Evolutionary conservation across 1,284 basidiomycete species (phyloP), one percentile per base, ranked within the genome.

Genomic region (Moesziomyces antarcticus): DNA sequence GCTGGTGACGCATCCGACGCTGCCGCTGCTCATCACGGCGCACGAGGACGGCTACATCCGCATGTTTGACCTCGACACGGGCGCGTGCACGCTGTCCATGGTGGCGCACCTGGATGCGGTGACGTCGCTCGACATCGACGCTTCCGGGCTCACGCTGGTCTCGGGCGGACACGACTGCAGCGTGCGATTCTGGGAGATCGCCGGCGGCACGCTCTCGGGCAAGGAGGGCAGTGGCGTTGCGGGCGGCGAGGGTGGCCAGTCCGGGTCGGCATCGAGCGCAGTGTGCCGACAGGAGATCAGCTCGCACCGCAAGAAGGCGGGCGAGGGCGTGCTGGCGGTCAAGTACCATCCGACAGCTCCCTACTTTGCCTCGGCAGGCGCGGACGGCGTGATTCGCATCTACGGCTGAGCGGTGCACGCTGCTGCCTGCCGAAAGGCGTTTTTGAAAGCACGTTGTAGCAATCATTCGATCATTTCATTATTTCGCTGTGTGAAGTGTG

Each of bases 11-110:
- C 94, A 97, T 86, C 94, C 94, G 13, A 95, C 93, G 1, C 90
- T 94, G 87, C 89, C 93, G 1, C 86, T 95, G 25, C 88, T 98
- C 49, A 89, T 96, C 37, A 92, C 93, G 16, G 96, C 90, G 0
- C 93, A 97, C 83, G 95, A 98, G 85, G 94, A 98, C 86, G 94
- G 93, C 75, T 91, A 91, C 80, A 93, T 98, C 75, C 89, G 92
- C 33, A 89, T 97, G 61, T 97, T 93, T 84, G 93, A 97, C 84
- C 88, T 92, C 50, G 86, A 87, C 37, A 92, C 91, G 67, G 91
- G 94, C 92, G 74, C 73, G 87, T 93, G 93, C 80, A 92, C 92
- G 27, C 89, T 94, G 80, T 92, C 92, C 33, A 93, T 97, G 88
- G 87, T 92, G 10, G 94, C 93, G 18, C 97, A 99, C 83, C 87